Evolutionary conservation across 129 eudicot genomes (phyloP).

Genomic region (Daucus carota): DNA sequence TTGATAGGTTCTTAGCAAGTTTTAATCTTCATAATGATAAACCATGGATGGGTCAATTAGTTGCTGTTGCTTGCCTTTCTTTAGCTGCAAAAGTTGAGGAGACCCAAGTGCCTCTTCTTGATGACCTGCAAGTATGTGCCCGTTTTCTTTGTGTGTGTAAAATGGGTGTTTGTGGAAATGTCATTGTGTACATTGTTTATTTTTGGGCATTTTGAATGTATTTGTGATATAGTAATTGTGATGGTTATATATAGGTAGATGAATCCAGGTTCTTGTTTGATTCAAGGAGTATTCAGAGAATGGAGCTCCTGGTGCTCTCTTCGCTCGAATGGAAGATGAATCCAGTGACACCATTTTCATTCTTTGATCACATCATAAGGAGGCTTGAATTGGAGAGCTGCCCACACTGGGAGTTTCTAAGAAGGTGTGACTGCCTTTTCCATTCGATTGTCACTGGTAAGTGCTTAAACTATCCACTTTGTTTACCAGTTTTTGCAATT

Average conservation of each 20-base stretch:
- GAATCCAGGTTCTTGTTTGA: slow-evolving; percentile 66
- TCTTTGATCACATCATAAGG: slow-evolving; percentile 63
- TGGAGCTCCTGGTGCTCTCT: slow-evolving; percentile 84
- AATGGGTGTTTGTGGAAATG: slow-evolving; percentile 11
- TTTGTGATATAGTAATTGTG: slow-evolving; percentile 4
- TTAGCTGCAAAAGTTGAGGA: slow-evolving; percentile 95
- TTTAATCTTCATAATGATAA: slow-evolving; percentile 49
- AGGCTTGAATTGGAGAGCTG: slow-evolving; percentile 54
- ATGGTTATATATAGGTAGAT: slow-evolving; percentile 36
- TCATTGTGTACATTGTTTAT: background rate
- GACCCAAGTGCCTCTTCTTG: slow-evolving; percentile 70
- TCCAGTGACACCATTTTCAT: slow-evolving; percentile 81
- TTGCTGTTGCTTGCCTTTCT: slow-evolving; percentile 86
- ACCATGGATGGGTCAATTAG: slow-evolving; percentile 90
- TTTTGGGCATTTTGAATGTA: slow-evolving; percentile 12
- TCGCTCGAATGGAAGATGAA: slow-evolving; percentile 84
- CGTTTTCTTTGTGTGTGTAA: slow-evolving; percentile 12
- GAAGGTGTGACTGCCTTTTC: slow-evolving; percentile 58
- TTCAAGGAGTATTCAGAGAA: slow-evolving; percentile 68
- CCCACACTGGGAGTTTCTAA: slow-evolving; percentile 54
- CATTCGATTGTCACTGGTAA: slow-evolving; percentile 57
- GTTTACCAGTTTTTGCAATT: background rate
- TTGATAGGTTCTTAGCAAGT: slow-evolving; percentile 56
- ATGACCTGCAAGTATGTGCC: slow-evolving; percentile 69
- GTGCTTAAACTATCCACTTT: slow-evolving; percentile 18